phyloP scores from a whole-genome alignment of 78 protist species.

The Isochrysis galbana region DNA sequence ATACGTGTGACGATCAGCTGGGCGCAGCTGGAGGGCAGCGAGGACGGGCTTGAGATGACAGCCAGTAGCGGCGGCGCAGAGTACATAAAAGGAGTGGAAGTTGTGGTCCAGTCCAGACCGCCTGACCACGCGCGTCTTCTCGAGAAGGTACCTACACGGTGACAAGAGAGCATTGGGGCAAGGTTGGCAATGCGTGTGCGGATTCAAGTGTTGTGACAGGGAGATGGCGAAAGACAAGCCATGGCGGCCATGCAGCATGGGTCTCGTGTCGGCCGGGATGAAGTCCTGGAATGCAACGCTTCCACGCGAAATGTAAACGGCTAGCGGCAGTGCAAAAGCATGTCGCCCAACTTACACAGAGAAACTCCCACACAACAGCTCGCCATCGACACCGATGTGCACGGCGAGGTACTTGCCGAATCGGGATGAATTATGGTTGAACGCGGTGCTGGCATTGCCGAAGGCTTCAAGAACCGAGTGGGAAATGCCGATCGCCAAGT shows the following conservation, averaged over 20 bases:
- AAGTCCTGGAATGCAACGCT: no score
- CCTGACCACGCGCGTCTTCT: conserved; percentile 83
- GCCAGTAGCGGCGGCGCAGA: neutral
- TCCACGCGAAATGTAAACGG: no score
- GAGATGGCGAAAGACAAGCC: no score
- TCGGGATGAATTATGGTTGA: conserved; percentile 88
- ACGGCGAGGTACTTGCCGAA: conserved; percentile 68
- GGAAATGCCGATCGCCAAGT: neutral
- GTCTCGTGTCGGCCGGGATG: no score
- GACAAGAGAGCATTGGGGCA: no score
- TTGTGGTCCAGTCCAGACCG: conserved; percentile 83
- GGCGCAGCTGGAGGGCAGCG: neutral
- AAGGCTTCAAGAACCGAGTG: conserved; percentile 93
- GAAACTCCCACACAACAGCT: conserved; percentile 35
- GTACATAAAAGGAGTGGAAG: conserved; percentile 88
- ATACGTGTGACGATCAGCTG: neutral
- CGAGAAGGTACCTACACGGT: conserved; percentile 69
- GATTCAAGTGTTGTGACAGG: no score
- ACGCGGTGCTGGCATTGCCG: conserved; percentile 92
- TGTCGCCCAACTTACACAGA: no score
- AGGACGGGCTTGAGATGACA: neutral
- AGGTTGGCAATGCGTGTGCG: no score
- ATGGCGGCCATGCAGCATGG: no score
- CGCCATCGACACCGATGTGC: conserved; percentile 31
- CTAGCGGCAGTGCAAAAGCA: no score